A percentile compares a stretch with the other conserved stretches of the same genome.
These are phyloP conservation scores for Pisolithus sp. DNA, from an alignment of 768 basidiomycete species.

Conservation along the genomic window DNA sequence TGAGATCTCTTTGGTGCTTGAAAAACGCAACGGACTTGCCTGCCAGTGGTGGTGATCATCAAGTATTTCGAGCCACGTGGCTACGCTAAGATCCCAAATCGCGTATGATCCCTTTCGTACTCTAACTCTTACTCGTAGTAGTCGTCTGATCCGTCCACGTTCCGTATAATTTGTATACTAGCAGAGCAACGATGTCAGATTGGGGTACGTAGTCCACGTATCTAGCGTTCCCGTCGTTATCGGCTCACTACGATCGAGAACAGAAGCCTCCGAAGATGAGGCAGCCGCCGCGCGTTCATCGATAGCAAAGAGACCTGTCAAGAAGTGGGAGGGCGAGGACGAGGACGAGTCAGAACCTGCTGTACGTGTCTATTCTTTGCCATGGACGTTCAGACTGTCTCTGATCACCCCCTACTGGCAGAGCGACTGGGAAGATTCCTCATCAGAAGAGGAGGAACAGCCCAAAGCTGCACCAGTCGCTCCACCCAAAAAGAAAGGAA, in stretches of 20 bases:
- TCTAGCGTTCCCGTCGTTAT: conserved; percentile 4
- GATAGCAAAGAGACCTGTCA: conserved; percentile 26
- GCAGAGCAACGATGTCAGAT: conserved; percentile 33
- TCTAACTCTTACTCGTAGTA: neutral
- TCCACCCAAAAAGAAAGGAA: conserved; percentile 88
- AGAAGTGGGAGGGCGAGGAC: conserved; percentile 90
- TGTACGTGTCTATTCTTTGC: conserved; percentile 37
- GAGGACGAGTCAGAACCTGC: conserved; percentile 75
- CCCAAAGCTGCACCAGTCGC: conserved; percentile 44
- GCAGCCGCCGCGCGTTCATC: conserved; percentile 19
- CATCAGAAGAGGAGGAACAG: conserved; percentile 60
- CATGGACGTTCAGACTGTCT: neutral
- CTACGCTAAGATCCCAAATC: too few relatives aligned
- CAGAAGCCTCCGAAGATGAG: conserved; percentile 36
- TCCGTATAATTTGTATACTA: conserved; percentile 4
- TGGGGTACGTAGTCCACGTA: conserved; percentile 33
- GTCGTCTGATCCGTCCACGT: neutral
- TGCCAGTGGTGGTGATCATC: conserved; percentile 12
- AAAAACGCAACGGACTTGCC: conserved; percentile 6
- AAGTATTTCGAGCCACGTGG: neutral
- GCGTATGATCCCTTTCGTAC: neutral
- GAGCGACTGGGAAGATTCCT: conserved; percentile 95
- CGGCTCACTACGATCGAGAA: conserved; percentile 18
- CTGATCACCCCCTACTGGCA: conserved; percentile 24
- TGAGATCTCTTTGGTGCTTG: neutral